A percentile compares a stretch with the other conserved stretches of the same genome.
Evolutionary conservation across 768 basidiomycete genomes (phyloP).

Genomic region (Leucosporidium scottii): DNA sequence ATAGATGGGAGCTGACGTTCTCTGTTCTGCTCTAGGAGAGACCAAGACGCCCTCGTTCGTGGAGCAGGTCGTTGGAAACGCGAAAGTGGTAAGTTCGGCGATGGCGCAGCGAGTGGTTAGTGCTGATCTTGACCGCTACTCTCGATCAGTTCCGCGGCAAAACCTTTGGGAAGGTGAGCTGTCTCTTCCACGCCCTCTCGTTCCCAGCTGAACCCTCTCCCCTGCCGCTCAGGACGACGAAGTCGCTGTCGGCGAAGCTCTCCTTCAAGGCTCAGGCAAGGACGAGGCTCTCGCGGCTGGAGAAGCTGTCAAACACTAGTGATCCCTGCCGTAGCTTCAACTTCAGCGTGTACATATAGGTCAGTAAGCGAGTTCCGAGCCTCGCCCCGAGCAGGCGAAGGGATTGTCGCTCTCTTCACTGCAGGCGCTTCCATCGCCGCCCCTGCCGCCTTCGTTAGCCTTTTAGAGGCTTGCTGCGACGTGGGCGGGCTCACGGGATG

Average conservation of each 20-base stretch:
- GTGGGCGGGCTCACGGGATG: no score
- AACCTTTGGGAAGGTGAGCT: constrained; percentile 10
- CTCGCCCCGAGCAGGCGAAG: no score
- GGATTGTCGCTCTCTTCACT: no score
- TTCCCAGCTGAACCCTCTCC: neutral
- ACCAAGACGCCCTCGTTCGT: constrained; percentile 3
- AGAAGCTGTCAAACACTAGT: constrained; percentile 4
- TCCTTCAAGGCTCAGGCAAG: neutral
- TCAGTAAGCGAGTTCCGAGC: no score
- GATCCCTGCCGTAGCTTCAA: no score
- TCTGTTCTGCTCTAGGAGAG: neutral
- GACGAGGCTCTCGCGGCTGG: neutral
- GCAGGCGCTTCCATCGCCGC: no score
- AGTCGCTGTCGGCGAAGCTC: constrained; percentile 4
- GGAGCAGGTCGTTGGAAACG: constrained; percentile 13
- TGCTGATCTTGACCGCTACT: no score
- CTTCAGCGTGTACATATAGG: no score
- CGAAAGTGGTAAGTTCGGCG: neutral
- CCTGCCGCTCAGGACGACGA: constrained; percentile 24
- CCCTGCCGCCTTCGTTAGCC: no score
- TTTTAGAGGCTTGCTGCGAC: no score
- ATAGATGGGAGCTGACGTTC: neutral
- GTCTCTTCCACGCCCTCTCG: no score
- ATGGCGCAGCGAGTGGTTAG: no score
- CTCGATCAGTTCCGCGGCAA: constrained; percentile 6